Evolutionary conservation across 129 eudicot genomes (phyloP).

Genomic region (Solidago caesia): DNA sequence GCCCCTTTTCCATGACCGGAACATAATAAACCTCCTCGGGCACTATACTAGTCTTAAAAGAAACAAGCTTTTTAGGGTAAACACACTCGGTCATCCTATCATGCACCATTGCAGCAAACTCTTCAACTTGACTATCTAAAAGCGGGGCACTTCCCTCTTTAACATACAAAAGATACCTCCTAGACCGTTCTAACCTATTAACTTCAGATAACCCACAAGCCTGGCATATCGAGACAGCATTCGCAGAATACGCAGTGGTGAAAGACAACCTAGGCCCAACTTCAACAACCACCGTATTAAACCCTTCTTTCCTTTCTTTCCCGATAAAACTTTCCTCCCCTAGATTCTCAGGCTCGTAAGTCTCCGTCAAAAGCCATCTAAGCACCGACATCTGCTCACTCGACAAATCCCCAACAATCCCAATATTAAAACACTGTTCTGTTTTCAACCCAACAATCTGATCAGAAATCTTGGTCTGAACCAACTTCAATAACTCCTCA

Average conservation of each 20-base stretch:
- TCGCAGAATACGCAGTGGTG: constrained; percentile 90
- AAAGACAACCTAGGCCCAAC: constrained; percentile 94
- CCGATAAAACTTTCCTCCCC: constrained; percentile 66
- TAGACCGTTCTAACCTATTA: constrained; percentile 73
- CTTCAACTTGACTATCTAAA: constrained; percentile 58
- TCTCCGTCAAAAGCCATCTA: constrained; percentile 76
- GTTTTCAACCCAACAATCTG: constrained; percentile 70
- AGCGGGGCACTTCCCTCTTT: constrained; percentile 41
- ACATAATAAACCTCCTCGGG: constrained; percentile 74
- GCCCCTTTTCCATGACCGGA: constrained; percentile 83
- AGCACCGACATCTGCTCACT: constrained; percentile 67
- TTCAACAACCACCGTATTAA: constrained; percentile 50
- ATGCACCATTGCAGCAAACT: constrained; percentile 86
- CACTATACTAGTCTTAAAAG: constrained; percentile 61
- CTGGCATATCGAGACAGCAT: constrained; percentile 86
- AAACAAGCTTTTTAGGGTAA: constrained; percentile 52
- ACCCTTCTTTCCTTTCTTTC: constrained; percentile 39
- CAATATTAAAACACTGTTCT: constrained; percentile 84
- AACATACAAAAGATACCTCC: constrained; percentile 64
- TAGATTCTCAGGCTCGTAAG: constrained; percentile 81
- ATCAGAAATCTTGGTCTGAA: constrained; percentile 66
- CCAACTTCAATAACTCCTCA: constrained; percentile 57
- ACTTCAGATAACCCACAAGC: constrained; percentile 84
- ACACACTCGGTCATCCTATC: constrained; percentile 95
- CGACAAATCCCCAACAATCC: constrained; percentile 48